Conservation (phyloP, 2,329 filamentous ascomycete species). For the Fusarium austroafricanum region DNA sequence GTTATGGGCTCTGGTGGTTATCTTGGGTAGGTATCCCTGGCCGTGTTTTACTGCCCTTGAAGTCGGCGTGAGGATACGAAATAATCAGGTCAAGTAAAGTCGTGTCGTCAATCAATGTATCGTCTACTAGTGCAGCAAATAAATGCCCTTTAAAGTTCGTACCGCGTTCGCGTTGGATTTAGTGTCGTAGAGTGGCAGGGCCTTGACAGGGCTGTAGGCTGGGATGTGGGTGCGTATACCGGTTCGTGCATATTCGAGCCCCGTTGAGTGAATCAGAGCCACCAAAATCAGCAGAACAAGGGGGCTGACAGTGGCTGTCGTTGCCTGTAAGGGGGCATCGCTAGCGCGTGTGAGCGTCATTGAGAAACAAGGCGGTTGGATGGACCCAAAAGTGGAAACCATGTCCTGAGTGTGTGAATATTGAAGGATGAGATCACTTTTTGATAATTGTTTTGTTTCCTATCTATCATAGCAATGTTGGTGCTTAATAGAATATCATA, state of each 20-base stretch:
- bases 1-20: not conserved
- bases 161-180: constrained; percentile 50
- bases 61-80: constrained; percentile 23
- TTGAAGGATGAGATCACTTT: not conserved
- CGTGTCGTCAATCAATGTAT: constrained; percentile 43
- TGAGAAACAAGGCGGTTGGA: constrained; percentile 22
- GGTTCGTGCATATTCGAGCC: constrained; percentile 41
- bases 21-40: constrained; percentile 1
- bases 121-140: constrained; percentile 37
- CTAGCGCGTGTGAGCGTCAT: constrained; percentile 25
- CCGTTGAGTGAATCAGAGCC: constrained; percentile 27
- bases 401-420: not conserved
- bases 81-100: constrained; percentile 29
- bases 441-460: not conserved
- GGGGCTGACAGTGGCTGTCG: constrained; percentile 27
- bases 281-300: constrained; percentile 15
- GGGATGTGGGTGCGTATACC: constrained; percentile 27
- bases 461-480: too few relatives aligned
- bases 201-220: constrained; percentile 36
- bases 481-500: too few relatives aligned
- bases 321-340: constrained; percentile 37
- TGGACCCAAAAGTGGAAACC: not conserved
- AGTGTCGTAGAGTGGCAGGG: constrained; percentile 47
- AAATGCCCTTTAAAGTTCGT: constrained; percentile 46
- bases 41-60: constrained; percentile 20